A percentile compares a stretch with the other conserved stretches of the same genome.
Evolutionary conservation across 805 yeast species (phyloP).

Genomic region (Starmerella vaccinii): DNA sequence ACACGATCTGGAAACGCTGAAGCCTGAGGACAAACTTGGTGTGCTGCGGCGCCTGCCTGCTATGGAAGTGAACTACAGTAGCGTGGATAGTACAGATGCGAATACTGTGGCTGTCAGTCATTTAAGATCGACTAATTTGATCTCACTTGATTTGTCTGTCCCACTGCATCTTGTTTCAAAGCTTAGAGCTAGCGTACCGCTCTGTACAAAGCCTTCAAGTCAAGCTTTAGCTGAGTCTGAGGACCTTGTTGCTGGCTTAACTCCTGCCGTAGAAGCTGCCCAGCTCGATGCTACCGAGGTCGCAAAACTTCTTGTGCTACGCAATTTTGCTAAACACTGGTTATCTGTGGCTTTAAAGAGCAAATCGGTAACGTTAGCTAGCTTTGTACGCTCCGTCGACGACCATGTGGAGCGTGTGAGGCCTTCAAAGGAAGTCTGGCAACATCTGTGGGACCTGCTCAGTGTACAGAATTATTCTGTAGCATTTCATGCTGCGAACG

Average conservation of each 20-base stretch:
- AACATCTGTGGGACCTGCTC: conserved; percentile 9
- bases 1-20: conserved; percentile 8
- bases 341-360: not conserved
- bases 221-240: not conserved
- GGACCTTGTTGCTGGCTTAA: not conserved
- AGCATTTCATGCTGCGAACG: conserved; percentile 21
- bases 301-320: not conserved
- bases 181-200: conserved; percentile 8
- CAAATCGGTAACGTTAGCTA: not conserved
- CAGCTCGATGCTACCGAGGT: not conserved
- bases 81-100: not conserved
- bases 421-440: not conserved
- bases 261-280: not conserved
- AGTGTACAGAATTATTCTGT: not conserved
- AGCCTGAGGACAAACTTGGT: conserved; percentile 10
- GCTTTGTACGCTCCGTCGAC: not conserved
- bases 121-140: not conserved
- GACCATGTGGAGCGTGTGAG: not conserved
- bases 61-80: not conserved
- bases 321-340: conserved; percentile 8
- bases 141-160: conserved; percentile 4
- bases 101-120: not conserved
- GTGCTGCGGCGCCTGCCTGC: not conserved
- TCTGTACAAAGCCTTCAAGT: not conserved
- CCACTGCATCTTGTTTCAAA: conserved; percentile 3